Evolutionary conservation across 2,329 filamentous ascomycete species (phyloP), one percentile per base, ranked within the genome.

Genomic region (Colletotrichum chlorophyti): DNA sequence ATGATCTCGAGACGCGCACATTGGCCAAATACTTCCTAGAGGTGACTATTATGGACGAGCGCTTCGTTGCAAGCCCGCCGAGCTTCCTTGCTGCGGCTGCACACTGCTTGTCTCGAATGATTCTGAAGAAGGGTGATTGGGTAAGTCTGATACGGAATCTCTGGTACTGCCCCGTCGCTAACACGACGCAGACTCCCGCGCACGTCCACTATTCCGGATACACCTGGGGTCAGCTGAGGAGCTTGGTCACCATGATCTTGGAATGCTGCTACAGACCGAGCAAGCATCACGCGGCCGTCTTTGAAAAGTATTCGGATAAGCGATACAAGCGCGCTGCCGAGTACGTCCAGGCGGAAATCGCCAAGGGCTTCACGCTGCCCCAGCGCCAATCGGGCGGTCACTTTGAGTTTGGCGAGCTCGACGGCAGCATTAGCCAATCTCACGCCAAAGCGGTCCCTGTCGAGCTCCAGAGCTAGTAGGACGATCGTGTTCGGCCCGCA

Each of bases 1-100:
- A 98, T 70, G 93, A 99, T 70, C 80, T 97, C 42, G 94, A 99
- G 76, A 97, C 94, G 10, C 86, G 95, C 32, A 98, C 95, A 5
- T 79, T 99, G 52, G 93, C 95, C 66, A 99, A 99, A 77, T 99
- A 99, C 77, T 97, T 99, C 75, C 82, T 99, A 23, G 95, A 99
- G 73, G 85, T 98, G 53, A 96, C 93, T 32, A 88, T 98, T 72
- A 97, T 98, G 93, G 95, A 99, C 70, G 93, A 98, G 79, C 90
- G 94, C 17, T 98, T 99, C 69, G 92, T 99, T 31, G 91, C 91
- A 23, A 92, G 90, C 66, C 90, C 91, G 27, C 91, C 94, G 2
- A 97, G 93, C 81, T 98, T 91, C 72, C 79, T 94, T 49, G 91
- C 95, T 53, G 95, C 95, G 15, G 94, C 91, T 24, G 91, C 95